A percentile compares a stretch with the other conserved stretches of the same genome.
These are phyloP conservation scores for Oidium heveae DNA, from an alignment of 2,329 filamentous ascomycete species.

Conservation along the genomic window DNA sequence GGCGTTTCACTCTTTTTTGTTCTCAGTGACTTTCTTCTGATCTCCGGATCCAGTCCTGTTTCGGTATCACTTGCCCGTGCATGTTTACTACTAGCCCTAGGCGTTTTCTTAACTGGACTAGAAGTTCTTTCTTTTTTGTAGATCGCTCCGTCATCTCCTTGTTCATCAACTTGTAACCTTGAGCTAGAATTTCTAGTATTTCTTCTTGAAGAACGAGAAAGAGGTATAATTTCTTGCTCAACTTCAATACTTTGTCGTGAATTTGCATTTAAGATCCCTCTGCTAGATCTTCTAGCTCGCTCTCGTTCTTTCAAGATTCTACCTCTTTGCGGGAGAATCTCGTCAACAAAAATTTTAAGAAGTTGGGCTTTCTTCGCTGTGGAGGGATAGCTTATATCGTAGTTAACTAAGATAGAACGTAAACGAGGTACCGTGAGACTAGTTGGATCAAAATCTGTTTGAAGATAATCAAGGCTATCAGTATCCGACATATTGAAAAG, in stretches of 20 bases:
- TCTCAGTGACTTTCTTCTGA: constrained; percentile 20
- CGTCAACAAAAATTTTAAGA: constrained; percentile 55
- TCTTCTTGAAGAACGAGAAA: constrained; percentile 23
- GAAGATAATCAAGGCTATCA: constrained; percentile 55
- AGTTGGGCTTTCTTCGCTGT: constrained; percentile 82
- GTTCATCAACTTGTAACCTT: constrained; percentile 1
- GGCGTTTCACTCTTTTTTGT: constrained; percentile 20
- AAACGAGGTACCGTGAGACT: constrained; percentile 68
- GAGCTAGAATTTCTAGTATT: constrained; percentile 18
- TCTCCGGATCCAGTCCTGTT: constrained; percentile 19
- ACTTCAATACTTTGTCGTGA: constrained; percentile 18
- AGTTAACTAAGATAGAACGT: constrained; percentile 71
- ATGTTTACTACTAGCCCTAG: constrained; percentile 18
- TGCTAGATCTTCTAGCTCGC: constrained; percentile 62
- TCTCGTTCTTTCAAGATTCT: constrained; percentile 53
- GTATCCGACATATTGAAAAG: constrained; percentile 30
- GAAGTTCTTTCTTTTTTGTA: background rate
- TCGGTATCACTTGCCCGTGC: constrained; percentile 26
- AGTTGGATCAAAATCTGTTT: constrained; percentile 63
- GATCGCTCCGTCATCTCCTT: constrained; percentile 3
- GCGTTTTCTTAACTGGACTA: constrained; percentile 7
- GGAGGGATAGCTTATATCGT: constrained; percentile 65
- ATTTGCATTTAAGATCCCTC: constrained; percentile 45
- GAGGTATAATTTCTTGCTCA: constrained; percentile 30
- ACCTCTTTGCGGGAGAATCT: constrained; percentile 54